Base-by-base conservation (phyloP, 164 flowering plant genomes). In the Annona squamosa region DNA sequence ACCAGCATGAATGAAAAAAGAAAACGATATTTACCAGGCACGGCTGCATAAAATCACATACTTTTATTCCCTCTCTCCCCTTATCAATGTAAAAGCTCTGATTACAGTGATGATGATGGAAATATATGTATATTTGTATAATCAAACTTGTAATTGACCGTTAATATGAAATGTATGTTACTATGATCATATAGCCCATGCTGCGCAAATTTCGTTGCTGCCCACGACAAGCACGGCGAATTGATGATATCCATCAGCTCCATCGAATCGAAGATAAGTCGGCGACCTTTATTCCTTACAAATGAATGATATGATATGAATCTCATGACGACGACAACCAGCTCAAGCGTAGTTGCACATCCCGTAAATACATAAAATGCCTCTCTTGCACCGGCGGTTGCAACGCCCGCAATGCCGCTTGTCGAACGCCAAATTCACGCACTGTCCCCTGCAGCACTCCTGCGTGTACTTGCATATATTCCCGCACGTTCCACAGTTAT, bases 401-500 rank as follows among this genome's bases (percentile, higher is more conserved):
- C 86, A 84, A 0, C 78, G 75, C 0, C 82, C 82, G 56, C 86
- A 81, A 57, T 84, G 47, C 59, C 57, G 76, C 62, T 68, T 68
- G 47, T 79, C 74, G 17, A 61, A 74, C 37, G 45, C 4, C 0
- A 82, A 26, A 26, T 81, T 69, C 17, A 81, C 84, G 42, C 86
- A 84, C 3, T 73, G 5, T 42, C 86, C 84, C 9, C 63, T 41
- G 67, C 86, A 84, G 48, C 86, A 84, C 3, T 63, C 67, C 73
- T 79, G 72, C 0, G 62, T 47, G 66, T 73, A 72, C 71, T 64
- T 73, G 74, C 86, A 84, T 65, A 72, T 84, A 10, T 78, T 19
- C 65, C 81, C 82, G 69, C 86, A 84, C 72, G 26, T 37, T n/a
- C 84, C 84, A 66, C 84, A 84, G 75, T 82, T 80, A 2, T 41